These are phyloP conservation scores for Speleostelium caveatum DNA, from an alignment of 78 protist species.

Conservation along the genomic window DNA sequence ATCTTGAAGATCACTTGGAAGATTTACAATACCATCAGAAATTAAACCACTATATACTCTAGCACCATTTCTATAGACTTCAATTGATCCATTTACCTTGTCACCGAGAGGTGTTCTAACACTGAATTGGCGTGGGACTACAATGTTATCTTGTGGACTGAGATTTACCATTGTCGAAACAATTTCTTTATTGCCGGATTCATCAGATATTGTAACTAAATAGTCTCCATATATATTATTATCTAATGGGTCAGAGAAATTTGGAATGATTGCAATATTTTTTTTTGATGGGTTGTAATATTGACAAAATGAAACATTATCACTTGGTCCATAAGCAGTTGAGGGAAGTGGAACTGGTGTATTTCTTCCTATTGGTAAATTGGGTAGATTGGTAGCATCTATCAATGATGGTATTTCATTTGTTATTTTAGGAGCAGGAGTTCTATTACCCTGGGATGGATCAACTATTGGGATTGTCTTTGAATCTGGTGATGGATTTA, in stretches of 20 bases:
- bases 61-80: not conserved
- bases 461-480: not conserved
- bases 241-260: not conserved
- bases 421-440: not conserved
- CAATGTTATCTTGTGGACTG: not conserved
- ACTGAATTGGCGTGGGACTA: not conserved
- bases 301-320: not conserved
- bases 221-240: not conserved
- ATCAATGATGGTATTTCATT: not conserved
- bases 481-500: not conserved
- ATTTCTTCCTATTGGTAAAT: not conserved
- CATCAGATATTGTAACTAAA: not conserved
- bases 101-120: not conserved
- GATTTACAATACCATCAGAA: not conserved
- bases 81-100: not conserved
- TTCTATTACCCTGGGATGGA: not conserved
- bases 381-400: not conserved
- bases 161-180: not conserved
- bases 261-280: not conserved
- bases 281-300: not conserved
- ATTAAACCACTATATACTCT: not conserved
- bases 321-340: not conserved
- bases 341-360: not conserved
- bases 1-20: not conserved
- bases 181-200: not conserved